Evolutionary conservation across 805 yeast genomes (phyloP).

Genomic region (Schizosaccharomyces octosporus): DNA sequence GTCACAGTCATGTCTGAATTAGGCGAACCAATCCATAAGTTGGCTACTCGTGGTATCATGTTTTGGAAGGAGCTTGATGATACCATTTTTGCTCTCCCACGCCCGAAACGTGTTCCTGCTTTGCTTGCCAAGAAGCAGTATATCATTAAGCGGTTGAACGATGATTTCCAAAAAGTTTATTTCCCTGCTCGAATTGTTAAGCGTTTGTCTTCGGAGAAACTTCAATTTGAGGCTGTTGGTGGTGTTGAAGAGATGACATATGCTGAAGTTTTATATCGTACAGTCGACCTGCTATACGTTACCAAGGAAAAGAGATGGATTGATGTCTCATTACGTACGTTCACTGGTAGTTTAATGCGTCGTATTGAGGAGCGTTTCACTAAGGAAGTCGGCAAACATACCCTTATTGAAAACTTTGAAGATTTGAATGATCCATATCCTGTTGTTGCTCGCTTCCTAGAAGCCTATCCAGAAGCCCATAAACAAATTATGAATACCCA

Average conservation of each 20-base stretch:
- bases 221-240: conserved; percentile 23
- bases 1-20: conserved; percentile 90
- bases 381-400: conserved; percentile 18
- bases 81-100: conserved; percentile 74
- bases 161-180: conserved; percentile 96
- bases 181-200: conserved; percentile 31
- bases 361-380: conserved; percentile 95
- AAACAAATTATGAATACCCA: conserved; percentile 77
- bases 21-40: conserved; percentile 99
- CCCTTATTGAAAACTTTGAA: conserved; percentile 50
- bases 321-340: conserved; percentile 61
- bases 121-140: conserved; percentile 62
- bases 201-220: neutral
- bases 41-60: conserved; percentile 92
- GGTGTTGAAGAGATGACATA: conserved; percentile 92
- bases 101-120: conserved; percentile 52
- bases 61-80: conserved; percentile 93
- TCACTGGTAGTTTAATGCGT: conserved; percentile 64
- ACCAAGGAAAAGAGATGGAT: conserved; percentile 65
- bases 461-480: conserved; percentile 47
- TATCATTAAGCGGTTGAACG: conserved; percentile 63
- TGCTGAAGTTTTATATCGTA: conserved; percentile 65
- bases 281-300: conserved; percentile 72
- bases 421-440: conserved; percentile 45
- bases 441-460: conserved; percentile 34